Evolutionary conservation across 768 basidiomycete genomes (phyloP), one percentile per base, ranked within the genome.

Genomic region (Sistotremastrum niveocremeum): DNA sequence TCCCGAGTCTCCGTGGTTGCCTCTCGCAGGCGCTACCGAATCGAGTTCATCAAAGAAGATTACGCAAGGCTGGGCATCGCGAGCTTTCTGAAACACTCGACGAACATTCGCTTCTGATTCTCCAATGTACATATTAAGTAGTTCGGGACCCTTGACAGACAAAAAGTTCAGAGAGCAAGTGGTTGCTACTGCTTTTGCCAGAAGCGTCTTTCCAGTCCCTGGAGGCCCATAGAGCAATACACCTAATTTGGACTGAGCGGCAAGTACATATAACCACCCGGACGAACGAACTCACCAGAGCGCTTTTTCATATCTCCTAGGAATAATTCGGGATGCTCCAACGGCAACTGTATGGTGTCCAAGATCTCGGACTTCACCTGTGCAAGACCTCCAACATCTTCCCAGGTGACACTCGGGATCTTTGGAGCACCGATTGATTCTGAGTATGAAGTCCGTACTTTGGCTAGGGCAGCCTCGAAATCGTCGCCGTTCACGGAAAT

Each of bases 71-170:
- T 78, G 79, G 2, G 93, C 93, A 64, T 93, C 90, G 44, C 87
- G 67, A 30, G 93, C 93, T 8, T 79, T 76, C 58, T 93, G 87
- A 61, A 97, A 97, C 1, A 97, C 79, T 10, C 81, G 71, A 9
- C 95, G 77, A 37, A 99, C 93, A 62, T 98, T 99, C 50, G 97
- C 95, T 62, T 97, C 93, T 7, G 89, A 93, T 63, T 95, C 93
- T 48, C 93, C 93, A 55, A 97, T 94, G 63, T 94, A 97, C 93
- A 97, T 97, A 64, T 94, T 94, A 43, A 95, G 74, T 35, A 97
- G 65, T 57, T 97, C 93, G 3, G 93, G 93, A 0, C 93, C 93
- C 60, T 97, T 95, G 55, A 95, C 79, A n/a, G 89, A 93, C 65
- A 97, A 84, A 63, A 97, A 95, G 60, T 95, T 95, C 52, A 95